Percentiles rank a stretch among this genome's conserved stretches.
Conservation (phyloP, 2,329 filamentous ascomycete species). For the Byssothecium circinans region DNA sequence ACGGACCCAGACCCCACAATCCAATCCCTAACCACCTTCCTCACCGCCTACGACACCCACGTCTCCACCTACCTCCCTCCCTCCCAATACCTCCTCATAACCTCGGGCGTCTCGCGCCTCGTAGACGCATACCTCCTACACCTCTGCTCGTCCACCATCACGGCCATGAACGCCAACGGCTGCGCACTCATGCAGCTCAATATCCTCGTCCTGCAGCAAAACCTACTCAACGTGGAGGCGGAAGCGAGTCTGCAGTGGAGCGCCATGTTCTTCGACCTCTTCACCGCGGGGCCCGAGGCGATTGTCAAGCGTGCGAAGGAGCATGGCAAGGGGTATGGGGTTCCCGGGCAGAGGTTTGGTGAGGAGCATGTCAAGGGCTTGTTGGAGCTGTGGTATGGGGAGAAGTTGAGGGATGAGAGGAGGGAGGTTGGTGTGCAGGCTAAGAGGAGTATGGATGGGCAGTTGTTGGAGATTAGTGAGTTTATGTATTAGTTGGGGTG, state of each 20-base stretch:
- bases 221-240: conserved; percentile 87
- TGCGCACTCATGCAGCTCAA: conserved; percentile 90
- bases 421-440: conserved; percentile 66
- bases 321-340: conserved; percentile 29
- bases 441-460: conserved; percentile 69
- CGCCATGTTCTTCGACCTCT: conserved; percentile 69
- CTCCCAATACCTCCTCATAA: conserved; percentile 71
- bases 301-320: conserved; percentile 65
- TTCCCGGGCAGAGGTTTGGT: conserved; percentile 34
- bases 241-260: conserved; percentile 66
- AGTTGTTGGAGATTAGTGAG: conserved; percentile 70
- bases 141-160: conserved; percentile 66
- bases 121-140: conserved; percentile 76
- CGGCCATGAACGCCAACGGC: conserved; percentile 81
- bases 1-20: conserved; percentile 78
- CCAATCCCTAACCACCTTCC: conserved; percentile 77
- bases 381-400: conserved; percentile 45
- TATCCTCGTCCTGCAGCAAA: conserved; percentile 92
- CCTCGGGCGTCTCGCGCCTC: conserved; percentile 72
- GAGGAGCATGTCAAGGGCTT: conserved; percentile 46
- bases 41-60: conserved; percentile 87
- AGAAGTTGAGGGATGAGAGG: conserved; percentile 64
- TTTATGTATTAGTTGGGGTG: conserved; percentile 57
- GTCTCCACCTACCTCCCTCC: conserved; percentile 71
- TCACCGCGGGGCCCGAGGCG: conserved; percentile 64